phyloP scores from a whole-genome alignment of 306 rosid species.

The Cucumis melo region DNA sequence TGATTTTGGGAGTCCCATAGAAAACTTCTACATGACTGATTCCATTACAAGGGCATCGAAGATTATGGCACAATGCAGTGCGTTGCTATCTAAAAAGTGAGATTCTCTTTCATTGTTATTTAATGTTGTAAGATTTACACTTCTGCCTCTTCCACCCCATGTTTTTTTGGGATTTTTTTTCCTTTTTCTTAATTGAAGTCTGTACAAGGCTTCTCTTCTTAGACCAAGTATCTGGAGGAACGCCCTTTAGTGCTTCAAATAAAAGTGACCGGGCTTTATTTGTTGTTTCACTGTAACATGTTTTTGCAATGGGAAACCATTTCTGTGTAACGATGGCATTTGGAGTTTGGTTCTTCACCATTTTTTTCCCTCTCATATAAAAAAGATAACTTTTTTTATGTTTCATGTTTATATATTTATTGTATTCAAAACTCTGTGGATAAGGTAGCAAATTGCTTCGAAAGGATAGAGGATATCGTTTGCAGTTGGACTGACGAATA shows the following conservation, averaged over 20 bases:
- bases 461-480: not conserved
- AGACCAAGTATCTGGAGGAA: slow-evolving; percentile 31
- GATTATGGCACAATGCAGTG: slow-evolving; percentile 99
- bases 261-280: slow-evolving; percentile 16
- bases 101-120: slow-evolving; percentile 15
- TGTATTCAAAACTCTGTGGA: not conserved
- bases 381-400: not conserved
- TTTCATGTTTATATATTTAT: not conserved
- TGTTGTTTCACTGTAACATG: slow-evolving; percentile 17
- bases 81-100: slow-evolving; percentile 68
- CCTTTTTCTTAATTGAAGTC: not conserved
- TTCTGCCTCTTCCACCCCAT: not conserved
- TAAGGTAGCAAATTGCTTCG: not conserved
- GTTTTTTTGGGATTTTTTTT: slow-evolving; percentile 5
- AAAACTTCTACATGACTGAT: slow-evolving; percentile 95
- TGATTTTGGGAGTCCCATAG: slow-evolving; percentile 48
- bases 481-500: not conserved
- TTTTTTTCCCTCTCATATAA: not conserved
- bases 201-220: slow-evolving; percentile 13
- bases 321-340: not conserved
- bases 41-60: slow-evolving; percentile 97
- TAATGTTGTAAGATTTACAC: slow-evolving; percentile 20
- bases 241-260: slow-evolving; percentile 38
- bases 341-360: not conserved
- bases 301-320: slow-evolving; percentile 28